These are phyloP conservation scores for Neurospora sp. DNA, from an alignment of 495 filamentous ascomycete species.

Conservation along the genomic window DNA sequence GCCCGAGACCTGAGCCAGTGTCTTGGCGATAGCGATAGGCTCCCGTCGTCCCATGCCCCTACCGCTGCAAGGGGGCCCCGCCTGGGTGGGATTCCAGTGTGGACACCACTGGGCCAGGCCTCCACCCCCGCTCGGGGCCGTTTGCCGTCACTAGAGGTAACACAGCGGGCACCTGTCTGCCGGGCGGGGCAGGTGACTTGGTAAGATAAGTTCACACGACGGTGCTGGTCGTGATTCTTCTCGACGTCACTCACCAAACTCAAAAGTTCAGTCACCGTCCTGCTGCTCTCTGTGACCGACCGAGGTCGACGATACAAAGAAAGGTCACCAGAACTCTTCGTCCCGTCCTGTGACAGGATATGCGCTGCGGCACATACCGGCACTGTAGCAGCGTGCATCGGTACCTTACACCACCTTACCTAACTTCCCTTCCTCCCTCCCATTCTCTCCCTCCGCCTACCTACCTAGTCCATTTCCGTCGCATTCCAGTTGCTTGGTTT, in stretches of 20 bases:
- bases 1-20: not conserved
- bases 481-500: not conserved
- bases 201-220: not conserved
- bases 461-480: not conserved
- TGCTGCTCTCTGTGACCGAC: not conserved
- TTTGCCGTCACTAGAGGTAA: not conserved
- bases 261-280: not conserved
- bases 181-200: not conserved
- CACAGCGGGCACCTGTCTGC: not conserved
- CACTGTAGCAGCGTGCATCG: not conserved
- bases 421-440: not conserved
- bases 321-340: not conserved
- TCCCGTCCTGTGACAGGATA: not conserved
- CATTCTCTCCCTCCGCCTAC: not conserved
- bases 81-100: not conserved
- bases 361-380: not conserved
- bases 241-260: not conserved
- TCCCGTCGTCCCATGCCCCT: not conserved
- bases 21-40: not conserved
- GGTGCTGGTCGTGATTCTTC: not conserved
- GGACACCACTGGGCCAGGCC: not conserved
- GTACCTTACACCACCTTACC: not conserved
- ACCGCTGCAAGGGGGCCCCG: conserved; percentile 7
- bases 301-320: not conserved
- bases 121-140: not conserved